Conservation (phyloP, 1,284 basidiomycete species). For the Ganoderma lingzhi region DNA sequence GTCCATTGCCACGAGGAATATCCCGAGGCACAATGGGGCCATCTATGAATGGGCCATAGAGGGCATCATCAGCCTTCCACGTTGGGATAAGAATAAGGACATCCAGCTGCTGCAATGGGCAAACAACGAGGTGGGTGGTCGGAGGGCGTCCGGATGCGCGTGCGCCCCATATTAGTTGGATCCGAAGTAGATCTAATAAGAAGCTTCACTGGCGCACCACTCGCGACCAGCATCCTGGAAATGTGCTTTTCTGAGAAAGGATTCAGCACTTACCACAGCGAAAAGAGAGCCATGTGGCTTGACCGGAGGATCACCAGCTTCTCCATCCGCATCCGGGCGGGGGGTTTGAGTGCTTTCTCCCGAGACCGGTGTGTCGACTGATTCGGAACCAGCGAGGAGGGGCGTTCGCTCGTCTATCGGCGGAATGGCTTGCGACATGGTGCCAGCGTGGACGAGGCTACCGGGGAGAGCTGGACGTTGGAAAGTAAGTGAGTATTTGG, state of each 20-base stretch:
- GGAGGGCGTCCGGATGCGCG: background rate
- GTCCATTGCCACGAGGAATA: constrained; percentile 67
- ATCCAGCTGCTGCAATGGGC: too few species aligned
- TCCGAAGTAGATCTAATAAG: background rate
- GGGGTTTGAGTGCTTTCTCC: background rate
- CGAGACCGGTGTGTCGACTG: background rate
- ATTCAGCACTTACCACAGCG: constrained; percentile 29
- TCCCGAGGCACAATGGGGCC: constrained; percentile 63
- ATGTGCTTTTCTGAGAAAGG: background rate
- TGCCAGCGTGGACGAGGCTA: background rate
- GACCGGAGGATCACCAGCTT: constrained; percentile 13
- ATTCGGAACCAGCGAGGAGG: background rate
- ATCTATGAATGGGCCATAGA: constrained; percentile 44
- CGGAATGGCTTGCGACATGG: background rate
- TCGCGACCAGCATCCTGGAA: background rate
- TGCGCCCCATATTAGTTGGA: background rate
- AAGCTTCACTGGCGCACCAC: background rate
- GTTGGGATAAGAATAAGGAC: too few species aligned
- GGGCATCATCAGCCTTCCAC: too few species aligned
- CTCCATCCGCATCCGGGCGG: background rate
- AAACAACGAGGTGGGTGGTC: background rate
- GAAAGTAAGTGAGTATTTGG: background rate
- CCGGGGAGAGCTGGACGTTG: background rate
- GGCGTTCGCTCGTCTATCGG: background rate
- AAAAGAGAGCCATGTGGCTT: constrained; percentile 29